Percentiles rank a stretch among this genome's conserved stretches.
phyloP scores from a whole-genome alignment of 2,329 filamentous ascomycete genomes.

The Penicillium sp. region DNA sequence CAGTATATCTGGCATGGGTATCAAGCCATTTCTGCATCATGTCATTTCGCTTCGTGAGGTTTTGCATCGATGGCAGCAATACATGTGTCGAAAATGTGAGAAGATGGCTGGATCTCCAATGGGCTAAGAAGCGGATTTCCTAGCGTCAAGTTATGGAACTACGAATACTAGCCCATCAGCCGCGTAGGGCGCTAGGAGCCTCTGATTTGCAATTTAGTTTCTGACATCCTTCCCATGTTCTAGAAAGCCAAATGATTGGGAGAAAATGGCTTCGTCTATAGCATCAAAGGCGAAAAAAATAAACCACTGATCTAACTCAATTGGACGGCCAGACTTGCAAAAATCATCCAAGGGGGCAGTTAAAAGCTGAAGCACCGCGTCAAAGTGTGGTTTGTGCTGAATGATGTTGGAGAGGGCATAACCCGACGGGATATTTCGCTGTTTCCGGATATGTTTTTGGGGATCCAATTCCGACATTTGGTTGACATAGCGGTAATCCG shows the following conservation, averaged over 20 bases:
- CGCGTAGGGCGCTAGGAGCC: conserved; percentile 35
- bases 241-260: conserved; percentile 41
- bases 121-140: conserved; percentile 44
- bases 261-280: conserved; percentile 43
- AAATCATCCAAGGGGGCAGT: conserved; percentile 31
- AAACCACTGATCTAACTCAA: conserved; percentile 48
- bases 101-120: conserved; percentile 39
- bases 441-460: conserved; percentile 38
- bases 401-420: conserved; percentile 39
- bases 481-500: conserved; percentile 47
- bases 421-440: conserved; percentile 35
- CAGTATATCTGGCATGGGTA: conserved; percentile 36
- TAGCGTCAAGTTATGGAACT: conserved; percentile 40
- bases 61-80: conserved; percentile 36
- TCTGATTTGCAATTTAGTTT: conserved; percentile 41
- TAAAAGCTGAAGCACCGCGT: conserved; percentile 36
- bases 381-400: conserved; percentile 32
- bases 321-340: conserved; percentile 21
- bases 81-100: conserved; percentile 46
- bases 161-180: conserved; percentile 40
- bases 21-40: conserved; percentile 45
- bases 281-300: conserved; percentile 45
- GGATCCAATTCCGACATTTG: conserved; percentile 46
- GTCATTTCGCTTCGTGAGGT: conserved; percentile 36
- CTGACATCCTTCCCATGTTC: conserved; percentile 39